Evolutionary conservation across 140 eudicot genomes (phyloP), one percentile per base, ranked within the genome.

Genomic region (Ambrosia hybrid): DNA sequence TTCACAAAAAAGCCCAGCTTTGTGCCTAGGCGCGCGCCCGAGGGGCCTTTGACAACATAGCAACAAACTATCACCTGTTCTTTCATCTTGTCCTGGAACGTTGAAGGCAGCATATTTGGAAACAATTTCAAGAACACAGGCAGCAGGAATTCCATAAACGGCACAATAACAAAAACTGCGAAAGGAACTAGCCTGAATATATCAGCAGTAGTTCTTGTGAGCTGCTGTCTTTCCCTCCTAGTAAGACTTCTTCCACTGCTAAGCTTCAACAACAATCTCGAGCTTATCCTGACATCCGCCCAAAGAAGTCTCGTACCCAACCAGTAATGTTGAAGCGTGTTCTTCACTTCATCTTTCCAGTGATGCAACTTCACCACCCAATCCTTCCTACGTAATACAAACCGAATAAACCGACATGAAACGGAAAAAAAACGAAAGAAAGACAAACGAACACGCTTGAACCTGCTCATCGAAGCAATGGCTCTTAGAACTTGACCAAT

Each of bases 51-150:
- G 26, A 21, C 26, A 21, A 21, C 26, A 21, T 21, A 21, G 0
- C 57, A 61, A 4, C 15, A 34, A 33, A 67, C 6, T 38, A 16
- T 53, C 3, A 90, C 96, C 95, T 90, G 95, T 64, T 90, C 95
- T 85, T 90, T 90, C 95, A 90, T 90, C 83, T 87, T 90, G 86
- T 90, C 96, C 76, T 90, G 96, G 69, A 87, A 90, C 65, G 96
- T 90, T 38, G 96, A 90, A 12, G 96, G 96, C 62, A 90, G 80
- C 96, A 90, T 90, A 79, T 87, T 85, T 64, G 96, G 96, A 45
- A 90, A 90, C 16, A 90, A 68, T 88, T 85, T 87, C 74, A 90
- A 75, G 85, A 90, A 87, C n/a, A 90, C 96, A 52, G 96, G 96
- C 56, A 90, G 83, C 80, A 90, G 74, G 71, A 90, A 90, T 68